A percentile compares a stretch with the other conserved stretches of the same genome.
Conservation (phyloP, 768 basidiomycete species). For the Arthromyces matolae region DNA sequence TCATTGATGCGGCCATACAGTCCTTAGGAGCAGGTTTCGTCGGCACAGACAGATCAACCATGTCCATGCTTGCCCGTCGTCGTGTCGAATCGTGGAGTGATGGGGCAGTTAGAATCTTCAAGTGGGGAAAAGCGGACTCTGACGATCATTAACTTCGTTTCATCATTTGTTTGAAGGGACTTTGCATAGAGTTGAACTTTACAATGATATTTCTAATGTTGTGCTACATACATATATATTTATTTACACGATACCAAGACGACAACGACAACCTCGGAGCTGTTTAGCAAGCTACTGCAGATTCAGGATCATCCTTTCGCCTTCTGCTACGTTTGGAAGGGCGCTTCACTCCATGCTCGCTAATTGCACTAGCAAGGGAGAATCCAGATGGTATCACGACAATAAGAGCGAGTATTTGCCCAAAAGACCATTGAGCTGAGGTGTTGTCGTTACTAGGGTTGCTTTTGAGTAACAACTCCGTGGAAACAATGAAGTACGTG, state of each 20-base stretch:
- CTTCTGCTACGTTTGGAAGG: slow-evolving; percentile 22
- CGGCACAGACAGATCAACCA: slow-evolving; percentile 69
- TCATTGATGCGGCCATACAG: slow-evolving; percentile 72
- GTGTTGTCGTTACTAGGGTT: slow-evolving; percentile 25
- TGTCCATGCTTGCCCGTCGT: slow-evolving; percentile 62
- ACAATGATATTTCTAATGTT: too few relatives aligned
- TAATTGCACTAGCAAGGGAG: slow-evolving; percentile 29
- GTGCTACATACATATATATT: too few relatives aligned
- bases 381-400: slow-evolving; percentile 37
- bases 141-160: slow-evolving; percentile 46
- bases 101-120: slow-evolving; percentile 48
- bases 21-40: slow-evolving; percentile 65
- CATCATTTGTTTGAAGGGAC: slow-evolving; percentile 5
- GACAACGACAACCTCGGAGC: too few relatives aligned
- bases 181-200: background rate
- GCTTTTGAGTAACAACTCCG: slow-evolving; percentile 30
- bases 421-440: slow-evolving; percentile 33
- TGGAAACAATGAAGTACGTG: slow-evolving; percentile 38
- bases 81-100: slow-evolving; percentile 65
- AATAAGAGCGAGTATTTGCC: slow-evolving; percentile 40
- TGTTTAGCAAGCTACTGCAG: background rate
- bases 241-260: too few relatives aligned
- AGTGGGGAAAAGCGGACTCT: slow-evolving; percentile 55
- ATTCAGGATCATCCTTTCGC: background rate
- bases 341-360: slow-evolving; percentile 28